These are phyloP conservation scores for Azolla pinnata DNA, from an alignment of 75 land plant genomes.

Conservation along the genomic window DNA sequence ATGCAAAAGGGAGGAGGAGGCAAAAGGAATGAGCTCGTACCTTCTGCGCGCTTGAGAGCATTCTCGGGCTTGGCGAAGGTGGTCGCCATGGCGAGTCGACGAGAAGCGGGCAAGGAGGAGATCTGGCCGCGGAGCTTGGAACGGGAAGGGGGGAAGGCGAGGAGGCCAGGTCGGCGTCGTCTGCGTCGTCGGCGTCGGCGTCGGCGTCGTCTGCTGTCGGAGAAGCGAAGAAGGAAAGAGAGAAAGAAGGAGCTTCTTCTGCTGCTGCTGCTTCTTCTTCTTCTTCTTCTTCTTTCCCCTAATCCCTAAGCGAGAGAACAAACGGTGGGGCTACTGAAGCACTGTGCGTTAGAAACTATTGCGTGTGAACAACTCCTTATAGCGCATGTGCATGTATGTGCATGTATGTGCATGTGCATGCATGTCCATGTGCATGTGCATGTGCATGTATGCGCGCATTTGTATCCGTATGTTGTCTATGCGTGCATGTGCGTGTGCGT, in stretches of 20 bases:
- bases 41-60: constrained; percentile 89
- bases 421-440: not conserved
- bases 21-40: constrained; percentile 30
- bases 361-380: not conserved
- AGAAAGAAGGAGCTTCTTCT: too few species aligned
- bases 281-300: too few species aligned
- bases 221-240: too few species aligned
- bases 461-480: not conserved
- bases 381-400: not conserved
- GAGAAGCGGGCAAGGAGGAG: too few species aligned
- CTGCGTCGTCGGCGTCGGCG: too few species aligned
- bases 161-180: not conserved
- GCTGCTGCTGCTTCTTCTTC: too few species aligned
- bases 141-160: not conserved
- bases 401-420: not conserved
- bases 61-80: constrained; percentile 84
- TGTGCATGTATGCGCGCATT: not conserved
- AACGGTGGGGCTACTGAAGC: not conserved
- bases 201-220: too few species aligned
- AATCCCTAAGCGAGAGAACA: not conserved
- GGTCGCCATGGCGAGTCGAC: constrained; percentile 30
- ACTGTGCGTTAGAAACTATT: not conserved
- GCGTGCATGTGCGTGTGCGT: not conserved
- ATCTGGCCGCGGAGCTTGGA: too few species aligned
- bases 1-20: too few species aligned